Percentiles rank a stretch among this genome's conserved stretches.
Evolutionary conservation across 2,329 filamentous ascomycete genomes (phyloP).

Genomic region (Aspergillus oerlinghausenensis): DNA sequence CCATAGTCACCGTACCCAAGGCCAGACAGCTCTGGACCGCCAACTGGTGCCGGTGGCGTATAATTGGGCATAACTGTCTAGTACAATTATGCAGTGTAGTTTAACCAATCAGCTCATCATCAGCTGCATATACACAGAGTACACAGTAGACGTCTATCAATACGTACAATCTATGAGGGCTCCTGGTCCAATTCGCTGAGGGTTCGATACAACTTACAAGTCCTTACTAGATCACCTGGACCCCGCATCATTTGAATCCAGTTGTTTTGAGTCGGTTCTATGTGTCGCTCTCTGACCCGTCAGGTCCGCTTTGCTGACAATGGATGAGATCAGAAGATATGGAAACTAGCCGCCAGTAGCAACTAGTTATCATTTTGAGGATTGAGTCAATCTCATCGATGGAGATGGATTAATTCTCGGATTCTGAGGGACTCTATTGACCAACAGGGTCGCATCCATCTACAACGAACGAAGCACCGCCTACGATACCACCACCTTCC

Average conservation of each 20-base stretch:
- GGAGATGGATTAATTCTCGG: neutral
- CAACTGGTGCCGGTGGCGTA: no score
- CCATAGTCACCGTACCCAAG: no score
- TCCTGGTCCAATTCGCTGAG: neutral
- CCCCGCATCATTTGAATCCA: neutral
- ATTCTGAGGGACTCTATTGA: no score
- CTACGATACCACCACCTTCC: constrained; percentile 2
- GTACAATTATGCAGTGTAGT: neutral
- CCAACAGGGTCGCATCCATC: neutral
- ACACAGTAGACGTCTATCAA: no score
- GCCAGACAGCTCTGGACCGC: no score
- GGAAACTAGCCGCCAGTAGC: neutral
- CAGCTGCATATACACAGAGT: neutral
- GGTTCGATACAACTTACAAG: neutral
- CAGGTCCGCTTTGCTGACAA: neutral
- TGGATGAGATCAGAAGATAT: neutral
- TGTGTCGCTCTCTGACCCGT: neutral
- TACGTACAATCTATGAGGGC: neutral
- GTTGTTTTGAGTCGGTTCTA: neutral
- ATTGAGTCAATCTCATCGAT: neutral
- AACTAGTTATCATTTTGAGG: no score
- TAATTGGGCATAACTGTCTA: no score
- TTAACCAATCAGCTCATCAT: neutral
- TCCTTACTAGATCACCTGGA: neutral
- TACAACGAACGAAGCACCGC: constrained; percentile 3